Percentiles rank a stretch among this genome's conserved stretches.
Evolutionary conservation across 2,329 filamentous ascomycete genomes (phyloP).

Genomic region (Aspergillus sojae): DNA sequence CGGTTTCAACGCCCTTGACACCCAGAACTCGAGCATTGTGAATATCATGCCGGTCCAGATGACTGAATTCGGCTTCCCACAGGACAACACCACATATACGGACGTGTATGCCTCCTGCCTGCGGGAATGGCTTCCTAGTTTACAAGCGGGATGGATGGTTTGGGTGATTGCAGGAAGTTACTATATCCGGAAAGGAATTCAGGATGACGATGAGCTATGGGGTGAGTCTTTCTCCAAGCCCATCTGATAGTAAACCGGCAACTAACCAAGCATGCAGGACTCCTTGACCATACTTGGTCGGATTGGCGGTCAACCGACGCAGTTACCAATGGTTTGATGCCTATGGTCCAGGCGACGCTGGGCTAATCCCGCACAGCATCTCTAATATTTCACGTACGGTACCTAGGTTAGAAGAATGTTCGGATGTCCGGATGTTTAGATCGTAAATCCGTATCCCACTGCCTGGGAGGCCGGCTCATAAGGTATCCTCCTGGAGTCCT

Average conservation of each 20-base stretch:
- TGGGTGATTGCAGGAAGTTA: constrained; percentile 64
- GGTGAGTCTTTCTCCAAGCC: constrained; percentile 21
- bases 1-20: constrained; percentile 47
- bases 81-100: constrained; percentile 51
- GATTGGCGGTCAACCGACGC: constrained; percentile 45
- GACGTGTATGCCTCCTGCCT: constrained; percentile 58
- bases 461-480: not conserved
- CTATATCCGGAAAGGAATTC: constrained; percentile 56
- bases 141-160: constrained; percentile 59
- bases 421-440: not conserved
- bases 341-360: not conserved
- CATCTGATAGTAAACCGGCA: not conserved
- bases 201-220: constrained; percentile 62
- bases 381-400: no score
- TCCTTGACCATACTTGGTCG: constrained; percentile 59
- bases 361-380: not conserved
- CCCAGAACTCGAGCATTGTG: constrained; percentile 31
- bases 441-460: not conserved
- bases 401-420: not conserved
- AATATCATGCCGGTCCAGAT: constrained; percentile 45
- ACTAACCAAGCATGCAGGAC: constrained; percentile 35
- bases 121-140: constrained; percentile 50
- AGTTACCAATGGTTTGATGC: constrained; percentile 16
- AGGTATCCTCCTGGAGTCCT: not conserved
- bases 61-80: constrained; percentile 52